Percentiles rank a stretch among this genome's conserved stretches.
These are phyloP conservation scores for Neopestalotiopsis sp. DNA, from an alignment of 2,329 filamentous ascomycete species.

Conservation along the genomic window DNA sequence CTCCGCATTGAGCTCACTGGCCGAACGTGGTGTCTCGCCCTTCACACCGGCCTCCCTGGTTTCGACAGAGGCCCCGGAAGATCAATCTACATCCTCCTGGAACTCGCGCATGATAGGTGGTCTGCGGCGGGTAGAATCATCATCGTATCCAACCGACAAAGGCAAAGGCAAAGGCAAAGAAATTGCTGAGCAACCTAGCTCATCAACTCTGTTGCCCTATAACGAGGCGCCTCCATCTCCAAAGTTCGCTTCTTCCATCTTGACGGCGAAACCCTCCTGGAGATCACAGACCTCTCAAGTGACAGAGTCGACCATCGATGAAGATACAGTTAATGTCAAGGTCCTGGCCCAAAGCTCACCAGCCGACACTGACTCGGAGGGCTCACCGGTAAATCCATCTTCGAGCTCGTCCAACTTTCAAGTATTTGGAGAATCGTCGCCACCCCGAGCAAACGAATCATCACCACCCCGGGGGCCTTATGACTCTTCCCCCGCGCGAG, in stretches of 20 bases:
- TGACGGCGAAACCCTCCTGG: constrained; percentile 43
- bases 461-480: constrained; percentile 26
- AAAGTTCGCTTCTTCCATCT: constrained; percentile 25
- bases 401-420: constrained; percentile 56
- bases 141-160: constrained; percentile 42
- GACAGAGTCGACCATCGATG: constrained; percentile 45
- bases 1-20: constrained; percentile 53
- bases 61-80: constrained; percentile 39
- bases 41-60: constrained; percentile 39
- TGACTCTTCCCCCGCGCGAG: constrained; percentile 1
- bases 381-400: constrained; percentile 45
- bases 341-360: constrained; percentile 55
- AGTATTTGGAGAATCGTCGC: constrained; percentile 56
- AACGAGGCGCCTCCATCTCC: constrained; percentile 31
- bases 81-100: constrained; percentile 46
- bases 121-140: constrained; percentile 56
- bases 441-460: constrained; percentile 26
- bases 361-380: constrained; percentile 42
- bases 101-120: constrained; percentile 61
- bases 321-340: constrained; percentile 57
- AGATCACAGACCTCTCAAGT: constrained; percentile 45
- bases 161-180: constrained; percentile 48
- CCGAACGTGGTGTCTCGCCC: constrained; percentile 48
- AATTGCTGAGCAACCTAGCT: constrained; percentile 27
- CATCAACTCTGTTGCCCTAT: constrained; percentile 35